Evolutionary conservation across 1,139 yeast species (phyloP).

Genomic region (Protomyces inundatus): DNA sequence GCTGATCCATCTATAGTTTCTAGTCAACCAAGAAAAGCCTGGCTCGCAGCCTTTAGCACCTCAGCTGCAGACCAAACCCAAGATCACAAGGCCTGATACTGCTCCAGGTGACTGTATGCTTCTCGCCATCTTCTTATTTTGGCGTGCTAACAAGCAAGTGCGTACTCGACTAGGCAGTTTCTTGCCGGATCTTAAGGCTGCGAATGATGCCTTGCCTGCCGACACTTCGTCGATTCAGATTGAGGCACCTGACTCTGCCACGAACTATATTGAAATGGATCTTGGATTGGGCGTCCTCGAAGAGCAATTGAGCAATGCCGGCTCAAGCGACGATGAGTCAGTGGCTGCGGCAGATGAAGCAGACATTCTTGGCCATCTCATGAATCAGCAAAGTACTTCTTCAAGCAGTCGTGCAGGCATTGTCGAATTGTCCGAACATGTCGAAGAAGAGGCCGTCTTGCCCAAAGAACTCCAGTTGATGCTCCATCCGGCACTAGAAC

Average conservation of each 20-base stretch:
- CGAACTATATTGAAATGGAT: constrained; percentile 23
- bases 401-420: background rate
- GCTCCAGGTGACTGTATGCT: background rate
- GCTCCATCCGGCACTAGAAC: constrained; percentile 4
- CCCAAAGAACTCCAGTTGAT: background rate
- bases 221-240: constrained; percentile 3
- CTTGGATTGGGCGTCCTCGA: constrained; percentile 24
- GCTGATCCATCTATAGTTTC: background rate
- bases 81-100: background rate
- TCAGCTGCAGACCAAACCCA: background rate
- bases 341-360: background rate
- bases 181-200: constrained; percentile 23
- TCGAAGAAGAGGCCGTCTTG: background rate
- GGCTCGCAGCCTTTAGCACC: background rate
- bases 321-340: background rate
- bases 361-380: constrained; percentile 5
- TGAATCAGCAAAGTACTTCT: background rate
- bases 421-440: background rate
- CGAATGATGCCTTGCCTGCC: constrained; percentile 16
- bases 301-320: constrained; percentile 2
- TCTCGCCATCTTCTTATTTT: background rate
- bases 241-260: constrained; percentile 7
- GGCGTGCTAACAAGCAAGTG: background rate
- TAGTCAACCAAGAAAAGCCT: background rate
- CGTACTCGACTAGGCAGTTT: constrained; percentile 1